Base-by-base conservation (phyloP, 148 eudicot genomes). In the Amaranthus palmeri region DNA sequence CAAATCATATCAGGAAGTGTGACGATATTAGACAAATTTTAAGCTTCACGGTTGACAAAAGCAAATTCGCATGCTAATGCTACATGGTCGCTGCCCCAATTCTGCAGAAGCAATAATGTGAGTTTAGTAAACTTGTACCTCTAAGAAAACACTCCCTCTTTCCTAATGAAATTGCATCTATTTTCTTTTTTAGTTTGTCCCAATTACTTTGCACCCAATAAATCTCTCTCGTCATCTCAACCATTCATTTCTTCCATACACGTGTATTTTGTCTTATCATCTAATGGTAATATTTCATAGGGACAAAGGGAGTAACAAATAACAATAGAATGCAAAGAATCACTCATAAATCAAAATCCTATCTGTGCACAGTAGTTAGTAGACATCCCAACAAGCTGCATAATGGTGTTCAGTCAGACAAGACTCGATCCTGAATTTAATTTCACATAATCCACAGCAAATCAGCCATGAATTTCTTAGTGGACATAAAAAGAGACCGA, bases 1-100 rank as follows among this genome's bases (percentile, higher is more conserved):
- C 64, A 45, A 64, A 25, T 45, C 41, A 36, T n/a, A 14, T 64
- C 4, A 5, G 40, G 14, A 46, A n/a, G 68, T n/a, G 53, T 64
- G 52, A 46, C 40, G 53, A 25, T 46, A 52, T 52, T 46, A 64
- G n/a, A 14, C 50, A 18, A 25, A 40, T 36, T 4, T 47, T 12
- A 36, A 13, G 36, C 40, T 72, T 63, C 74, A 70, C 59, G 11
- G 62, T 72, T 77, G 4, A 47, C 61, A 72, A 90, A 84, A 68
- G 90, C 91, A 76, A 85, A 80, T 72, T 90, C 91, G 50, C 91
- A 87, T 55, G 73, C 90, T 69, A 90, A 85, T 17, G 96, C 85
- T 70, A 90, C 82, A 84, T 87, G 91, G 74, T 90, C 91, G 14
- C 95, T 89, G 67, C 91, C 91, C 84, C 85, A 87, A 45, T 77